Base-by-base conservation (phyloP, 1,284 basidiomycete genomes). In the Ustilago crameri region DNA sequence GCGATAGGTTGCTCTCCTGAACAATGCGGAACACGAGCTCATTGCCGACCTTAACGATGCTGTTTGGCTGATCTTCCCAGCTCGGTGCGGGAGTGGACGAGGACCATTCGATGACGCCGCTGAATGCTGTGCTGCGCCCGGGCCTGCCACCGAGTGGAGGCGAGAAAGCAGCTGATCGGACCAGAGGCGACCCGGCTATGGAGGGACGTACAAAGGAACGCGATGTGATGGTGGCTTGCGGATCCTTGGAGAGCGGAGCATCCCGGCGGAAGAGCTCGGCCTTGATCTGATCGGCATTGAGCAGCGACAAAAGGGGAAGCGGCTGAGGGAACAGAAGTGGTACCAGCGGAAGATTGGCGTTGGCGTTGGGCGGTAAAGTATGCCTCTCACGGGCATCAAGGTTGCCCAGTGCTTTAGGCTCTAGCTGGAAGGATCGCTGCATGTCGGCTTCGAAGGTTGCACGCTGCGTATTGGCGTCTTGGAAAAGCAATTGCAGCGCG, bases 281-380 rank as follows among this genome's bases (percentile, higher is more conserved):
- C 32, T 44, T 46, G 51, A 74, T 54, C 26, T 60, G 54, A n/a
- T 43, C 24, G 20, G 45, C 45, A n/a, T 79, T 61, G 27, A 79
- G 46, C 38, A 79, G 46, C 7, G 65, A 66, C 35, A 79, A 53
- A 14, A 73, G 67, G 3, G 79, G 79, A n/a, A 81, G 57, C 14
- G 79, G 59, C 32, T 78, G 59, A 12, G 68, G 57, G 52, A 81
- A 81, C 2, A 76, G 42, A 5, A 80, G 64, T 4, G 78, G 75
- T 10, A 75, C 55, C 12, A 70, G 52, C 14, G 78, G 65, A 17
- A 64, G 44, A 12, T 50, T 40, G 0, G 65, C 47, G 22, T 50
- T 63, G 45, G 65, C 57, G 9, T 57, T 51, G 12, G 54, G 12
- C 1, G 64, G 45, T 24, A 65, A 46, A 12, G 52, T 24, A 1